Evolutionary conservation across 352 stramenopile species (phyloP).

Genomic region (Phytopythium mirpurense): DNA sequence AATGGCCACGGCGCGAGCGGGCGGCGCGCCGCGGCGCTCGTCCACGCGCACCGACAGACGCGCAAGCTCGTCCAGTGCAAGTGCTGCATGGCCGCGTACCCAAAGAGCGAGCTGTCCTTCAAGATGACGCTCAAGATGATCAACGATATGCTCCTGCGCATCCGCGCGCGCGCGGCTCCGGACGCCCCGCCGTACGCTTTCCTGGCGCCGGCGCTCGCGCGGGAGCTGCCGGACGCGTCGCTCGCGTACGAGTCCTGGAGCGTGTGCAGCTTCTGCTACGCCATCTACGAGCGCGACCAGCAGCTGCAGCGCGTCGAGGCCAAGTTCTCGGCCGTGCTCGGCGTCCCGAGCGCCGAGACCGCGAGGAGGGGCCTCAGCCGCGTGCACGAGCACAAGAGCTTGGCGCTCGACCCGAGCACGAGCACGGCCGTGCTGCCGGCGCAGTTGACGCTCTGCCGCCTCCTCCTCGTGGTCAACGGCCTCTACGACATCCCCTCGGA

Average conservation of each 20-base stretch:
- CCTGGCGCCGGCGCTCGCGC: slow-evolving; percentile 33
- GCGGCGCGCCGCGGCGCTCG: slow-evolving; percentile 12
- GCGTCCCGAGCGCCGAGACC: slow-evolving; percentile 28
- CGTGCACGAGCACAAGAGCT: slow-evolving; percentile 34
- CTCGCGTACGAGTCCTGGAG: slow-evolving; percentile 83
- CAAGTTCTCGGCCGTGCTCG: slow-evolving; percentile 50
- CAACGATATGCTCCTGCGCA: slow-evolving; percentile 67
- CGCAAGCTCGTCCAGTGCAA: slow-evolving; percentile 77
- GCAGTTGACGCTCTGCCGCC: slow-evolving; percentile 70
- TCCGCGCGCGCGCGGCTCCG: slow-evolving; percentile 43
- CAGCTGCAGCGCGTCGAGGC: slow-evolving; percentile 64
- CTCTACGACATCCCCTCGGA: slow-evolving; percentile 81
- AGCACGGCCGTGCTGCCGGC: slow-evolving; percentile 36
- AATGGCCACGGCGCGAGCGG: slow-evolving; percentile 8
- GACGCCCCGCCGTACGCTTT: slow-evolving; percentile 43
- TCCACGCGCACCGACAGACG: slow-evolving; percentile 48
- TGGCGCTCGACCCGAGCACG: slow-evolving; percentile 39
- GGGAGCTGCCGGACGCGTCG: slow-evolving; percentile 40
- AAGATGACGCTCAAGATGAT: slow-evolving; percentile 90
- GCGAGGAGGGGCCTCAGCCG: slow-evolving; percentile 27
- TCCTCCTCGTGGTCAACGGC: slow-evolving; percentile 73
- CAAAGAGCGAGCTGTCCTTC: slow-evolving; percentile 70
- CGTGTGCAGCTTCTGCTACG: slow-evolving; percentile 81
- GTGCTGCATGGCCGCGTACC: slow-evolving; percentile 68
- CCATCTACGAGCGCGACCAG: slow-evolving; percentile 81